These are phyloP conservation scores for Podosphaera xanthii DNA, from an alignment of 2,329 filamentous ascomycete species.

Conservation along the genomic window DNA sequence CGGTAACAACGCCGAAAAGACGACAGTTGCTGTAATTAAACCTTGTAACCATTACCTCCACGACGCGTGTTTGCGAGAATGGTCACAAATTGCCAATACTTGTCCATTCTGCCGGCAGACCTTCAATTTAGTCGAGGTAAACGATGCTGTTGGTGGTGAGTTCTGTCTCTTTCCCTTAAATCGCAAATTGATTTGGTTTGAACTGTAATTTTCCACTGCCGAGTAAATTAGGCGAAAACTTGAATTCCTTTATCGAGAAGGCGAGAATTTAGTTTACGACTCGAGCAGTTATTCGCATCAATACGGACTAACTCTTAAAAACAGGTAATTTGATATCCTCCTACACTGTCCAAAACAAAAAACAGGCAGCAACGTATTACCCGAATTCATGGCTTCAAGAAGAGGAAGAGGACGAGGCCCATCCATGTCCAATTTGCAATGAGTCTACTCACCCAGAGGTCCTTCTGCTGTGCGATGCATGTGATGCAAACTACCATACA, in stretches of 20 bases:
- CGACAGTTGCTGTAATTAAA: slow-evolving; percentile 31
- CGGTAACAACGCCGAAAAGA: slow-evolving; percentile 7
- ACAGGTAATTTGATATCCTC: slow-evolving; percentile 31
- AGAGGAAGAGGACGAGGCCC: slow-evolving; percentile 47
- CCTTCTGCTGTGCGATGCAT: slow-evolving; percentile 75
- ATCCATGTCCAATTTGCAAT: slow-evolving; percentile 69
- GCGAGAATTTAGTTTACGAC: too few species aligned
- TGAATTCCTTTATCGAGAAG: too few species aligned
- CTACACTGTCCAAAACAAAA: slow-evolving; percentile 54
- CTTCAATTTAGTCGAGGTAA: slow-evolving; percentile 78
- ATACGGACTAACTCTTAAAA: too few species aligned
- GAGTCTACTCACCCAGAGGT: slow-evolving; percentile 61
- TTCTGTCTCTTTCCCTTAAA: not conserved
- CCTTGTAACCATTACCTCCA: slow-evolving; percentile 85
- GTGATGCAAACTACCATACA: slow-evolving; percentile 74
- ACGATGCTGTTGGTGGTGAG: slow-evolving; percentile 58
- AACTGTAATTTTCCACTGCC: not conserved
- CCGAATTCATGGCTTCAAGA: slow-evolving; percentile 51
- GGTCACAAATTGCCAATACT: slow-evolving; percentile 92
- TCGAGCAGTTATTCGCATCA: too few species aligned
- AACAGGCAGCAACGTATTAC: slow-evolving; percentile 77
- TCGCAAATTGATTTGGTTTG: too few species aligned
- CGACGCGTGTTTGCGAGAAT: slow-evolving; percentile 76
- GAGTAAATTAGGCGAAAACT: not conserved
- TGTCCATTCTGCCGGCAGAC: slow-evolving; percentile 87